Evolutionary conservation across 2,329 filamentous ascomycete species (phyloP), one percentile per base, ranked within the genome.

Genomic region (Talaromyces marneffei): DNA sequence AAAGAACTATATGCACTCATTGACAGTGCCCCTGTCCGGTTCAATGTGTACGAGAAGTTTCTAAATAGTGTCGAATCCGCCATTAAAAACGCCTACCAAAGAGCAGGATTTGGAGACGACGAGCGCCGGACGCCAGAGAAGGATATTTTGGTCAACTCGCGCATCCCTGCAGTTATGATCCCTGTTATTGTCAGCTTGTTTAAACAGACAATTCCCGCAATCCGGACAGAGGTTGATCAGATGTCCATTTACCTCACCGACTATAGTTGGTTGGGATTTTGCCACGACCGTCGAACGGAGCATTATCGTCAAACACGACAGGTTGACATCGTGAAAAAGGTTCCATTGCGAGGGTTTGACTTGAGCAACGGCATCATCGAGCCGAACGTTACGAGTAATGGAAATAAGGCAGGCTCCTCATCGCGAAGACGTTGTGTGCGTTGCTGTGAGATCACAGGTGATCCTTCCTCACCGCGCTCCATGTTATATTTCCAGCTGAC

Each of bases 241-340:
- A 83, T 87, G 9, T 82, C 82, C 63, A 79, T 96, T 54, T 90
- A 89, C 75, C 89, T 91, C 74, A 84, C 85, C 54, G 85, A 94
- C 70, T 90, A 87, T 60, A 80, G 80, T 54, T 83, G 90, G 71
- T 79, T 94, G 10, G 88, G 88, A 4, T 78, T 91, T 14, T 81
- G 83, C 9, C 82, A 87, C 58, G 84, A 87, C 62, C 74, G 75
- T 14, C 76, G 77, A 18, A 83, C 81, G 4, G 83, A 85, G 65
- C 74, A 81, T 9, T 90, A 87, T 72, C 83, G 83, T 64, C 80
- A 81, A n/a, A 77, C 79, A 31, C 81, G 86, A 69, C 80, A 88
- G 25, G 78, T 82, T 8, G 85, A 86, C 68, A 79, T 84, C 29
- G 74, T 85, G 37, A 80, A 81, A 70, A 86, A 82, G 75, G 74